Evolutionary conservation across 2,329 filamentous ascomycete genomes (phyloP), one percentile per base, ranked within the genome.

Genomic region (Periconia sp.): DNA sequence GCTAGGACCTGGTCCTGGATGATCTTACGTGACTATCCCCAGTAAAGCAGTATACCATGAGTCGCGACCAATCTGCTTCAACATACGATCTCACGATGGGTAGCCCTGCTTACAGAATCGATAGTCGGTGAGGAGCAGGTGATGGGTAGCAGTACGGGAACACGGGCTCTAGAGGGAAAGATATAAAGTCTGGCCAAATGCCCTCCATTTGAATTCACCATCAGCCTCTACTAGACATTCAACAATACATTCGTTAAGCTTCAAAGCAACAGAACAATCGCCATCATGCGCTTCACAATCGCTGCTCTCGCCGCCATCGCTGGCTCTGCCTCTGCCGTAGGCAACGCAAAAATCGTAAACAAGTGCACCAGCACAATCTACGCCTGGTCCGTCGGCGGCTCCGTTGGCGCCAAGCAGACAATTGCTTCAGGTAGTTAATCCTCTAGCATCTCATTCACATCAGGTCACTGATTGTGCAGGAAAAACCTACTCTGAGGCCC

Each of bases 301-400:
- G 37, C 31, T 19, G 11, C 39, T 11, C 32, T 59, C 25, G 18
- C 54, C 24, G 46, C 54, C 12, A 40, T 62, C 19, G 49, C 48
- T 3, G 34, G 50, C 18, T 55, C 56, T 11, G 60, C 50, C 12
- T 33, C 50, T 11, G 61, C 61, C n/a, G 38, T 54, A 4, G 59
- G 61, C 13, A 60, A 56, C 33, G 61, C 63, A 7, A 37, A 62
- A 12, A 50, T 66, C 2, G 37, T 51, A 25, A 65, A 63, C 48
- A 60, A 57, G 12, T 58, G 54, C 22, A 28, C 46, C 7, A 31
- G 22, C 8, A 44, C 51, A 12, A 53, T 64, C 33, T 63, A 66
- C 32, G 40, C 56, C 7, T 63, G 58, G 58, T 63, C 60, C 6
- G 58, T 65, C 31, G 56, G 54, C 7, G 38, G 45, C 25, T 40